Percentiles rank a stretch among this genome's conserved stretches.
Evolutionary conservation across 805 yeast species (phyloP).

Genomic region (Cyberlindnera galapagoensis): DNA sequence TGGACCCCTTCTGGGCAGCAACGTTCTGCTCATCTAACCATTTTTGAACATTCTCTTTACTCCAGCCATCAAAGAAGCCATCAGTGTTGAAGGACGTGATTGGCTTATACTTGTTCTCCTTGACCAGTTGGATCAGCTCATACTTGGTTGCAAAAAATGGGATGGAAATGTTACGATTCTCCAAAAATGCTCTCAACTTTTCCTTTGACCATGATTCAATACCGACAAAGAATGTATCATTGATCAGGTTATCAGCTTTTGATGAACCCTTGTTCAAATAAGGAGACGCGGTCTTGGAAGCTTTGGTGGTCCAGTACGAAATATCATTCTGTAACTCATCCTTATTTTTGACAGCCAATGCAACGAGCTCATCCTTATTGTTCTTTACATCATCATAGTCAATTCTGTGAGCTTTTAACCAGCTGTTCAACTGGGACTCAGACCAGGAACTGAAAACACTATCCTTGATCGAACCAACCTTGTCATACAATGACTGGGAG

Average conservation of each 20-base stretch:
- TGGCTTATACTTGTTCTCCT: conserved; percentile 32
- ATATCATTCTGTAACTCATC: conserved; percentile 33
- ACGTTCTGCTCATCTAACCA: conserved; percentile 33
- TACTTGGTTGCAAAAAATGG: conserved; percentile 34
- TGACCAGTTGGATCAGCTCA: conserved; percentile 34
- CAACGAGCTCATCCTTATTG: conserved; percentile 30
- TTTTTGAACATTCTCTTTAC: conserved; percentile 30
- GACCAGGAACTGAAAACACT: conserved; percentile 47
- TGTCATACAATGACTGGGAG: conserved; percentile 30
- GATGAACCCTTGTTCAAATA: conserved; percentile 27
- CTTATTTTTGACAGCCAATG: conserved; percentile 29
- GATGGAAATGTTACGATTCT: conserved; percentile 33
- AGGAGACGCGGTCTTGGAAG: conserved; percentile 29
- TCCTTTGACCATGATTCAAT: conserved; percentile 42
- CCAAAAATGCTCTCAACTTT: conserved; percentile 35
- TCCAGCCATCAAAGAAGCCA: conserved; percentile 32
- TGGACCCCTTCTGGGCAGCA: conserved; percentile 18
- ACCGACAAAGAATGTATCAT: conserved; percentile 40
- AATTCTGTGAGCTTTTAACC: conserved; percentile 43
- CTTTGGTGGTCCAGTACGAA: conserved; percentile 28
- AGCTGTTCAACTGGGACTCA: conserved; percentile 45
- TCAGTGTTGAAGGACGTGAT: conserved; percentile 24
- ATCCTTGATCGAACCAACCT: conserved; percentile 33
- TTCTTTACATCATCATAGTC: conserved; percentile 28
- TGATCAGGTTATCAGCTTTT: conserved; percentile 30